phyloP scores from a whole-genome alignment of 2,329 filamentous ascomycete species.

The Apiospora kogelbergensis region DNA sequence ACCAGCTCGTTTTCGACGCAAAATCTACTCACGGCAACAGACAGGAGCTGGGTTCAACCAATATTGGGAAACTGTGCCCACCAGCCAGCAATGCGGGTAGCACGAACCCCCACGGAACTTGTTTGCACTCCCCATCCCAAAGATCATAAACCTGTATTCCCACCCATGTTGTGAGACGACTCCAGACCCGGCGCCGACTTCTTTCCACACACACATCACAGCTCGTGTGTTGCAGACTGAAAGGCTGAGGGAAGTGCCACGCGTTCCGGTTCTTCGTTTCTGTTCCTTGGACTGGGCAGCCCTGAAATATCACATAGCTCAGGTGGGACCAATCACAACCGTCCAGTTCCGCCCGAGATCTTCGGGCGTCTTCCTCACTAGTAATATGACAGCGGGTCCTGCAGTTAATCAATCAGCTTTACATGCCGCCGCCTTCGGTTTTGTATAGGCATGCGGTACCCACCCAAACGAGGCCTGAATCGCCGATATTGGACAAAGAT shows the following conservation, averaged over 20 bases:
- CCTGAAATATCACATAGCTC: not conserved
- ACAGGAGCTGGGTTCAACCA: not conserved
- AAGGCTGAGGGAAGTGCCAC: not conserved
- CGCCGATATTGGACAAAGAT: not conserved
- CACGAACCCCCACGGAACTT: not conserved
- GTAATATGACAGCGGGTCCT: not conserved
- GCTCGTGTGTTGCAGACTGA: not conserved
- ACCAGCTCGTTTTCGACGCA: not conserved
- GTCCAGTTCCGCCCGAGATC: not conserved
- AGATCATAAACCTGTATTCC: not conserved
- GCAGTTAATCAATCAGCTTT: slow-evolving; percentile 2
- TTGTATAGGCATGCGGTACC: not conserved
- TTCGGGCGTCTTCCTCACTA: not conserved
- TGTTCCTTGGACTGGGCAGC: not conserved
- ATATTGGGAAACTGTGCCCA: not conserved
- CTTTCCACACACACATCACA: not conserved
- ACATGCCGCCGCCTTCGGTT: not conserved
- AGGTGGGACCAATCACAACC: not conserved
- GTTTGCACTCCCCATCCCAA: not conserved
- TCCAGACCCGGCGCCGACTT: not conserved
- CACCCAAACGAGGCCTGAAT: not conserved
- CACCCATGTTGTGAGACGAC: not conserved
- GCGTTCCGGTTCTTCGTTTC: not conserved
- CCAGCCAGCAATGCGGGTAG: not conserved
- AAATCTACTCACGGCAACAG: not conserved